Evolutionary conservation across 306 rosid genomes (phyloP).

Genomic region (Leucaena leucocephala): DNA sequence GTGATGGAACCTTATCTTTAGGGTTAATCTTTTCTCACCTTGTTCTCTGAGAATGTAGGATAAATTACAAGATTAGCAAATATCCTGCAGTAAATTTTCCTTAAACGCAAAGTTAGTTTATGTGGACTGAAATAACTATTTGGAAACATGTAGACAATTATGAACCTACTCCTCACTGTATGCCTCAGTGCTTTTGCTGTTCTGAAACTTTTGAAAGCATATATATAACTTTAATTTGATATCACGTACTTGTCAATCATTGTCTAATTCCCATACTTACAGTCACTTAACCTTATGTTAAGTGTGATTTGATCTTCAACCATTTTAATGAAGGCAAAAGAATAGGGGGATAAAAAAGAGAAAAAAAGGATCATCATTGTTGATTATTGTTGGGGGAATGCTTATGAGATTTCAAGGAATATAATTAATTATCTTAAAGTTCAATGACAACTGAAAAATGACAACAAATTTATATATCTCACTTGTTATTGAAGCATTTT

Average conservation of each 20-base stretch:
- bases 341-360: too few relatives aligned
- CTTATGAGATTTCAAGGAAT: too few relatives aligned
- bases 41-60: neutral
- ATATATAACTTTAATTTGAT: neutral
- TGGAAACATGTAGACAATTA: neutral
- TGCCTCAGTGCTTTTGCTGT: neutral
- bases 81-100: neutral
- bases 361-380: neutral
- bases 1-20: slow-evolving; percentile 37
- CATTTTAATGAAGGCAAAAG: neutral
- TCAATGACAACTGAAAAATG: too few relatives aligned
- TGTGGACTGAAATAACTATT: neutral
- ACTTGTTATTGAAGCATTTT: too few relatives aligned
- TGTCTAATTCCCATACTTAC: neutral
- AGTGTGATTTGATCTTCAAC: slow-evolving; percentile 18
- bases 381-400: too few relatives aligned
- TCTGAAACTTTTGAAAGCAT: neutral
- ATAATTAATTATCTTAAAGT: too few relatives aligned
- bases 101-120: neutral
- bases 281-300: neutral
- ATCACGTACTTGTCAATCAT: neutral
- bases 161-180: neutral
- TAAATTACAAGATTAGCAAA: neutral
- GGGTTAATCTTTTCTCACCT: slow-evolving; percentile 7
- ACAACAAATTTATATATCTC: too few relatives aligned